Evolutionary conservation across 495 filamentous ascomycete genomes (phyloP).

Genomic region (Coniosporium apollinis): DNA sequence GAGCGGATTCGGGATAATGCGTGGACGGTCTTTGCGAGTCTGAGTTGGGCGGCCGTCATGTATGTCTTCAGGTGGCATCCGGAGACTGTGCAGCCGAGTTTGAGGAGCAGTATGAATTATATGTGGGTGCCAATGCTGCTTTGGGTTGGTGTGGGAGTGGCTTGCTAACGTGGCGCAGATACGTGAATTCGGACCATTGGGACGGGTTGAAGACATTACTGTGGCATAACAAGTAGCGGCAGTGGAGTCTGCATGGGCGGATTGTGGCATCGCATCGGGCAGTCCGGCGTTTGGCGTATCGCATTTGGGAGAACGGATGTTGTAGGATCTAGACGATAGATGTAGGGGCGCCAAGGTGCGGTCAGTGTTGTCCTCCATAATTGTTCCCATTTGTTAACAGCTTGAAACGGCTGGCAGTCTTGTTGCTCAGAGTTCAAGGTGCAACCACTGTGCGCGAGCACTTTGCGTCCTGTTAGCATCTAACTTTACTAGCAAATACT

Average conservation of each 20-base stretch:
- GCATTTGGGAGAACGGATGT: too few species aligned
- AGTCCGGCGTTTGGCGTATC: too few species aligned
- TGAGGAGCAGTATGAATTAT: conserved; percentile 95
- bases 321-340: too few species aligned
- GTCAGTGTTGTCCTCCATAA: too few species aligned
- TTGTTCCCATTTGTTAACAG: too few species aligned
- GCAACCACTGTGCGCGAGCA: too few species aligned
- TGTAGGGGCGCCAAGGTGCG: too few species aligned
- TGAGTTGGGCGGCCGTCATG: conserved; percentile 90
- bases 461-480: too few species aligned
- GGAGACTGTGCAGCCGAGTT: conserved; percentile 70
- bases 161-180: conserved; percentile 28
- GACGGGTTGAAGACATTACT: conserved; percentile 62
- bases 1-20: conserved; percentile 45
- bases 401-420: too few species aligned
- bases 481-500: too few species aligned
- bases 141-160: background rate
- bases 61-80: conserved; percentile 86
- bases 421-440: too few species aligned
- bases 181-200: conserved; percentile 65
- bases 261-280: background rate
- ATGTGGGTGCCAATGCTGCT: conserved; percentile 45
- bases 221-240: conserved; percentile 67
- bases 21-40: conserved; percentile 78
- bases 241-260: background rate